Conservation (phyloP, 2,329 filamentous ascomycete genomes). For the Pyricularia grisea region DNA sequence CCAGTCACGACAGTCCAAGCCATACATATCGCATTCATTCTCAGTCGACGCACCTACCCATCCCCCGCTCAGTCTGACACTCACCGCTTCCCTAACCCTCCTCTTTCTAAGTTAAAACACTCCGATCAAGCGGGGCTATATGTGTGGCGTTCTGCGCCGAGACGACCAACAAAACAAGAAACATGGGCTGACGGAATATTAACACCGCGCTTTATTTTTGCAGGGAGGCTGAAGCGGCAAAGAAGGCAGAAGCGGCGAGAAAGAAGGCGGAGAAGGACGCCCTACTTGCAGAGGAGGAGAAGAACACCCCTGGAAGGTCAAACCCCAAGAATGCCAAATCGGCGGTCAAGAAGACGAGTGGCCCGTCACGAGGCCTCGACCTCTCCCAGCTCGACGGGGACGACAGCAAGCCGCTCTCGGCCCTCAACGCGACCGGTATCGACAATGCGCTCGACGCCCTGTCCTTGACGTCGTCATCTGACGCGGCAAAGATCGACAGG, state of each 20-base stretch:
- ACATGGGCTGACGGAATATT: background rate
- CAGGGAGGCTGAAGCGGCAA: slow-evolving; percentile 77
- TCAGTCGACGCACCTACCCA: background rate
- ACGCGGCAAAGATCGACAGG: slow-evolving; percentile 65
- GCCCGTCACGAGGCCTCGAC: slow-evolving; percentile 51
- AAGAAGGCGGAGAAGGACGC: slow-evolving; percentile 93
- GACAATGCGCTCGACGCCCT: slow-evolving; percentile 90
- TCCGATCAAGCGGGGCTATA: background rate
- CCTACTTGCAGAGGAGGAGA: slow-evolving; percentile 74
- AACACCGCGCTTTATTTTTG: background rate
- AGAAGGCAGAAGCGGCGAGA: slow-evolving; percentile 65
- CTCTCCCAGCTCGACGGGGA: slow-evolving; percentile 54
- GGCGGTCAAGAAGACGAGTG: slow-evolving; percentile 56
- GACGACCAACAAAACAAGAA: background rate
- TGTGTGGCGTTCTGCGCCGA: background rate
- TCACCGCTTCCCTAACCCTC: background rate
- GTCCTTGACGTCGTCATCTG: slow-evolving; percentile 43
- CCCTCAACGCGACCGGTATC: slow-evolving; percentile 78
- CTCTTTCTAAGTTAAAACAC: background rate
- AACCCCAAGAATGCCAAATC: slow-evolving; percentile 59
- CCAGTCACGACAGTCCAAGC: background rate
- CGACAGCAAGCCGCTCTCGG: slow-evolving; percentile 26
- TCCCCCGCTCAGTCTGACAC: background rate
- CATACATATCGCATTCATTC: background rate
- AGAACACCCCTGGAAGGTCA: slow-evolving; percentile 43